Percentiles rank a stretch among this genome's conserved stretches.
Conservation (phyloP, 495 filamentous ascomycete species). For the Podospora pseudocomata region DNA sequence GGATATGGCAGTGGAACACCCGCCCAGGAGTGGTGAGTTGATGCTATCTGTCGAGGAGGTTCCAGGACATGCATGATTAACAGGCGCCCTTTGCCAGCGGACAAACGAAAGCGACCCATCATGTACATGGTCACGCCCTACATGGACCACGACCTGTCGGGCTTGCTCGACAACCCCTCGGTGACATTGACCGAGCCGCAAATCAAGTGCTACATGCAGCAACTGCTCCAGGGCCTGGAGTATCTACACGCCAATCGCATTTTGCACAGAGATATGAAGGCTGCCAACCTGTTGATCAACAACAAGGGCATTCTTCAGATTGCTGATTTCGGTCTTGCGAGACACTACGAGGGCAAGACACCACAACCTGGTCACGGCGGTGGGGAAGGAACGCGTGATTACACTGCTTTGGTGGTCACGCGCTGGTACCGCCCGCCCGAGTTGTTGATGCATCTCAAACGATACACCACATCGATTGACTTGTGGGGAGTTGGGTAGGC, state of each 20-base stretch:
- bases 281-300: conserved; percentile 94
- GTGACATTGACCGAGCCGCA: conserved; percentile 83
- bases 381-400: conserved; percentile 82
- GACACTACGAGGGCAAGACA: conserved; percentile 84
- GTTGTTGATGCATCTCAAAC: conserved; percentile 76
- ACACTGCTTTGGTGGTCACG: conserved; percentile 92
- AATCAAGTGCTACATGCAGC: conserved; percentile 97
- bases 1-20: conserved; percentile 91
- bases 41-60: neutral
- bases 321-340: conserved; percentile 92
- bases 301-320: conserved; percentile 93
- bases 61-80: neutral
- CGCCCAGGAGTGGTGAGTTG: conserved; percentile 58
- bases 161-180: conserved; percentile 87
- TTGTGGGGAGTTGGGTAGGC: conserved; percentile 95
- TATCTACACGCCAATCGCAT: conserved; percentile 91
- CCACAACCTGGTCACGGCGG: conserved; percentile 76
- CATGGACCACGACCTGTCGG: conserved; percentile 97
- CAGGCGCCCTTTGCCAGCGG: conserved; percentile 39
- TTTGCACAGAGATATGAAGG: conserved; percentile 97
- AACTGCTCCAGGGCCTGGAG: conserved; percentile 81
- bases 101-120: conserved; percentile 77
- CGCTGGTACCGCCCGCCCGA: conserved; percentile 97
- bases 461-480: conserved; percentile 94
- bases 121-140: conserved; percentile 99